Evolutionary conservation across 2,329 filamentous ascomycete genomes (phyloP), one percentile per base, ranked within the genome.

Genomic region (Dactylellina sp.): DNA sequence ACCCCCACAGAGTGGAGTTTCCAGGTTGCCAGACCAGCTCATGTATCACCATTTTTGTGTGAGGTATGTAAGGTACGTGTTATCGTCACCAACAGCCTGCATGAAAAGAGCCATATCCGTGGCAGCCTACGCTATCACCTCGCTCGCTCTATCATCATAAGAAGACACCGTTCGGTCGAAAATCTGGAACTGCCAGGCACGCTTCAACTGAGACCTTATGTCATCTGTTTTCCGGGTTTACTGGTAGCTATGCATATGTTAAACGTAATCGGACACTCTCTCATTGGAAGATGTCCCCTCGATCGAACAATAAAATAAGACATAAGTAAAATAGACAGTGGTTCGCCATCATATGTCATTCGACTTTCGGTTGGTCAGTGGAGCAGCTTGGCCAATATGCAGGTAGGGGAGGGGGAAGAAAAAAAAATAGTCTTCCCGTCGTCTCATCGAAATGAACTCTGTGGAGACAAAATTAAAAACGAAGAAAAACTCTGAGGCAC

Each of bases 191-290:
- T 52, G 44, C 50, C 63, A 68, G 53, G 63, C 53, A 68, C 63
- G 44, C 53, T 35, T 52, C 53, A 56, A 60, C 55, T 68, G 53
- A 59, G 59, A 68, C 42, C 35, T 42, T 52, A 22, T 49, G 56
- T 53, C 20, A 57, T 53, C 20, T 46, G 20, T 28, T 46, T 46
- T 12, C 46, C 42, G 47, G 35, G 55, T 53, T 52, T 53, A 44
- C 56, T 39, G 44, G 35, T 42, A 44, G 42, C 50, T 47, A 52
- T 66, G 52, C 42, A 66, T 66, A 59, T 66, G 35, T 47, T 44
- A 68, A 68, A 68, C 63, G 63, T 68, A 68, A 68, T 68, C 53
- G 63, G 32, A 37, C 53, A n/a, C 3, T 9, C 35, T 68, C 42
- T 50, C 35, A 68, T 68, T 68, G 63, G 63, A 44, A 37, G 32